Evolutionary conservation across 116 monocot genomes (phyloP).

Genomic region (Zostera marina): DNA sequence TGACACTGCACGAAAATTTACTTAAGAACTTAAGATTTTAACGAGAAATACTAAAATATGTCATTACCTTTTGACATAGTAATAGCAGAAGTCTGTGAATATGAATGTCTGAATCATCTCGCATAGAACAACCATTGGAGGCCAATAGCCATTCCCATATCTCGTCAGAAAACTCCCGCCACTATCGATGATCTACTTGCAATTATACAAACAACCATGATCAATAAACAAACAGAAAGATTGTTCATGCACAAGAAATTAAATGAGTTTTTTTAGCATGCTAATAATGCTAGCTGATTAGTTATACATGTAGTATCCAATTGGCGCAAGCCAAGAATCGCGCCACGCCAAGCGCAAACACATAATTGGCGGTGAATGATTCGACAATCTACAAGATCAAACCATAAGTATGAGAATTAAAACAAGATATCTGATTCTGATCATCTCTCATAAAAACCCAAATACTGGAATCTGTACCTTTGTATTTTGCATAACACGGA

Average conservation of each 20-base stretch:
- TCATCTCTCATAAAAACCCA: background rate
- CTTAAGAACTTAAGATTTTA: too few species aligned
- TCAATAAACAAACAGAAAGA: background rate
- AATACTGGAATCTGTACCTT: too few species aligned
- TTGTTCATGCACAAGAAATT: too few species aligned
- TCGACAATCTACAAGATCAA: constrained; percentile 22
- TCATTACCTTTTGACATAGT: constrained; percentile 40
- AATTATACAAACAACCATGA: background rate
- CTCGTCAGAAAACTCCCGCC: constrained; percentile 8
- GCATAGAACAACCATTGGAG: constrained; percentile 12
- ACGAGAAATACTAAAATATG: too few species aligned
- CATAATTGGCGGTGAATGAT: constrained; percentile 37
- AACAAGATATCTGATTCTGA: too few species aligned
- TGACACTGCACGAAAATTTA: constrained; percentile 14
- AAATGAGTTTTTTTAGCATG: too few species aligned
- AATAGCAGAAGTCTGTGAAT: constrained; percentile 35
- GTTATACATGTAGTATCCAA: constrained; percentile 30
- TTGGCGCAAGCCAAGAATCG: constrained; percentile 35
- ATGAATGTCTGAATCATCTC: constrained; percentile 34
- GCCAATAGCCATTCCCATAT: constrained; percentile 22
- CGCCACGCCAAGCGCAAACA: constrained; percentile 33
- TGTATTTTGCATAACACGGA: constrained; percentile 37
- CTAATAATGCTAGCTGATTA: too few species aligned
- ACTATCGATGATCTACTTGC: constrained; percentile 12
- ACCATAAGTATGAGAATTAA: too few species aligned